Base-by-base conservation (phyloP, 1,284 basidiomycete species). In the Marasmius sp. region DNA sequence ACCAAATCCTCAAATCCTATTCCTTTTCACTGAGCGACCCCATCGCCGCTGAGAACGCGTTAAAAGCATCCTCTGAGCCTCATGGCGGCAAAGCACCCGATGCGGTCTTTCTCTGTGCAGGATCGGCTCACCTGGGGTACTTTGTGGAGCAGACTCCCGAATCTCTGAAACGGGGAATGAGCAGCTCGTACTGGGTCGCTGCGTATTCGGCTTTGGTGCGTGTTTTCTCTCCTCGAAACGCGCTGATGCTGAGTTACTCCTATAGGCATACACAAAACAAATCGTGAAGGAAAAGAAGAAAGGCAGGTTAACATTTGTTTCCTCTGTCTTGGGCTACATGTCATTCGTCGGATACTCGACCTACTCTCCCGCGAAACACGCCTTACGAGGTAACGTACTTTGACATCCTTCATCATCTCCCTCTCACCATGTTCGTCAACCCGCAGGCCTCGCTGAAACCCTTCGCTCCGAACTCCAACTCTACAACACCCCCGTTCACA, bases 391-490 rank as follows among this genome's bases (percentile, higher is more conserved):
- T 54, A 37, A 5, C 20, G 11, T 38, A 16, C 38, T 4, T n/a
- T n/a, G n/a, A n/a, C n/a, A 34, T 37, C 27, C 38, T n/a, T 34
- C 52, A 7, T 16, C 34, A n/a, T 18, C 33, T 54, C 5, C 5
- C 9, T 36, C 36, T 16, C 34, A 18, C 34, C 12, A 6, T 38
- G 14, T 14, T 36, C 20, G 2, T 14, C 27, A 27, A 27, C 16
- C 16, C 38, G 4, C 68, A 94, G 94, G 92, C 37, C 85, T 98
- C 1, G 93, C 94, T 11, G 96, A 98, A 68, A 83, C 89, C 0
- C 81, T 98, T n/a, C 88, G 92, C 14, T 90, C 87, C 51, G 96
- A 98, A 71, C 78, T 96, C 58, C 76, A 88, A 61, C 78, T 97
- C 1, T 95, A 96, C 71, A 85, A 82, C 58, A 93, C 97, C 70